phyloP scores from a whole-genome alignment of 768 basidiomycete species.

The Holtermanniella nyarrowii region DNA sequence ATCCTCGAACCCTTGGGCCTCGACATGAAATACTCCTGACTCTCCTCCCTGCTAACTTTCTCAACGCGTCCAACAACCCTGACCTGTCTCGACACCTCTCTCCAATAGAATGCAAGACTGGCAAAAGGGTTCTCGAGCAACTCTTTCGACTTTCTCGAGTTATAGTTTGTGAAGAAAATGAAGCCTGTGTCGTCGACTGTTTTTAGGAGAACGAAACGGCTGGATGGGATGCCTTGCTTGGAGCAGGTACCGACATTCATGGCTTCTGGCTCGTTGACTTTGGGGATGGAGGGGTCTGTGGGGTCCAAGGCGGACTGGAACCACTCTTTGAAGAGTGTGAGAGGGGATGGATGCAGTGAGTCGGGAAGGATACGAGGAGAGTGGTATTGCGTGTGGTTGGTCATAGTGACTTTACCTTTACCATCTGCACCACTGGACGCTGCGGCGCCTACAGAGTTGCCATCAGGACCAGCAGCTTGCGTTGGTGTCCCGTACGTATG shows the following conservation, averaged over 20 bases:
- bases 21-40: constrained; percentile 67
- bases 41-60: constrained; percentile 61
- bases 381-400: constrained; percentile 66
- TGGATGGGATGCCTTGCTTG: constrained; percentile 61
- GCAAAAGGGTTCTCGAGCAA: constrained; percentile 66
- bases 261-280: constrained; percentile 76
- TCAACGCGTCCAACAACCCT: constrained; percentile 78
- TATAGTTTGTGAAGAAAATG: constrained; percentile 95
- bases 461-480: neutral
- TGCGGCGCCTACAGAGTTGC: no score
- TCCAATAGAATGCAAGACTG: constrained; percentile 83
- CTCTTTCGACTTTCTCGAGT: constrained; percentile 80
- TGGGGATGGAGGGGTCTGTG: constrained; percentile 34
- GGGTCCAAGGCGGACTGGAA: constrained; percentile 48
- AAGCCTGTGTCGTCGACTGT: constrained; percentile 74
- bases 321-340: constrained; percentile 80
- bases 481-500: neutral
- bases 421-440: neutral
- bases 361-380: constrained; percentile 56
- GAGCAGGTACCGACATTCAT: constrained; percentile 57
- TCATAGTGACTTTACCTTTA: constrained; percentile 44
- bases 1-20: constrained; percentile 74
- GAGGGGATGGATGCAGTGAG: constrained; percentile 56
- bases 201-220: constrained; percentile 83
- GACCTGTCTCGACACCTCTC: constrained; percentile 67